Evolutionary conservation across 1,284 basidiomycete genomes (phyloP), one percentile per base, ranked within the genome.

Genomic region (Naganishia cerealis): DNA sequence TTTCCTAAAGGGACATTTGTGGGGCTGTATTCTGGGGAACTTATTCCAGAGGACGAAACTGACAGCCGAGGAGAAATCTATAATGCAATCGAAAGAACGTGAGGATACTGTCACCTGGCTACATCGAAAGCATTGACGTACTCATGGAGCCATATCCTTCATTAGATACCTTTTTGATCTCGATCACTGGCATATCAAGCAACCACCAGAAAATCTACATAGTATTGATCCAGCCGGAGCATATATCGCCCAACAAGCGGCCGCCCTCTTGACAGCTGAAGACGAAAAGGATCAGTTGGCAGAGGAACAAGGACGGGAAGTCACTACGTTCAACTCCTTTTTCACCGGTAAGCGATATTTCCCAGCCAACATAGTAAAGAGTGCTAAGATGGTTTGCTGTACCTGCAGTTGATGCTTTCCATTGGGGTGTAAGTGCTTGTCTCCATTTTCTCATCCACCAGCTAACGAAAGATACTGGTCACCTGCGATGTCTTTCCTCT

Each of bases 1-100:
- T 92, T 96, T 33, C 84, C 84, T 0, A 79, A 77, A 43, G 88
- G 90, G 2, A 85, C 87, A 0, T 95, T 89, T 75, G 80, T 96
- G 53, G 92, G 92, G 1, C 84, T 91, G 0, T 95, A 95, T 77
- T 83, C 91, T 1, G 93, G 93, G 0, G 93, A 96, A 76, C 79
- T 93, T 5, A 74, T 95, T 29, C 86, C 84, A 0, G 88, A 91
- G 57, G 80, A 78, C 1, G 88, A 88, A 63, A 85, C 84, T 1
- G 87, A 92, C 55, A 73, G 78, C 13, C 85, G 93, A 29, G 91
- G 89, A 67, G 73, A 73, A 42, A 80, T 85, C 18, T 96, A 96
- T 75, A 87, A 91, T 74, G 81, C 84, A 65, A 86, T 87, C 61
- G 90, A 89, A 3, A 82, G 88, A 57, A 94, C 92, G 72, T 79